Conservation (phyloP, 1,139 yeast species). For the Wickerhamiella infanticola region DNA sequence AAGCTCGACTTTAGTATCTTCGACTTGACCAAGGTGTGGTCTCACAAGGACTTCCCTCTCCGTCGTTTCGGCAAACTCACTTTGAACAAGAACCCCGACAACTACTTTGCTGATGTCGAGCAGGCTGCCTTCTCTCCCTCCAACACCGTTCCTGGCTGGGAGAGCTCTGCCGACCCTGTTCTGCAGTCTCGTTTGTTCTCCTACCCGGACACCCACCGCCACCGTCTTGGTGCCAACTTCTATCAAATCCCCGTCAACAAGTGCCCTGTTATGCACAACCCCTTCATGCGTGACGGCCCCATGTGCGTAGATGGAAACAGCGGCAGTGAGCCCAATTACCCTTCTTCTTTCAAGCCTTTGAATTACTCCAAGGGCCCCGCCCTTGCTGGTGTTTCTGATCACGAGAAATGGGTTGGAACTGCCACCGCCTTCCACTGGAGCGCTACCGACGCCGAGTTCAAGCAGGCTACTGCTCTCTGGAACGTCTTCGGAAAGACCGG, state of each 20-base stretch:
- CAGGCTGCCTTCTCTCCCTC: constrained; percentile 76
- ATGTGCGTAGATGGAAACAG: constrained; percentile 66
- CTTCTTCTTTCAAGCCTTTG: constrained; percentile 32
- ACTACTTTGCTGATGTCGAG: constrained; percentile 70
- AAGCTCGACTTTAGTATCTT: constrained; percentile 36
- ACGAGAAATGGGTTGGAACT: constrained; percentile 80
- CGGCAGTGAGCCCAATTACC: constrained; percentile 64
- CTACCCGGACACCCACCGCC: constrained; percentile 66
- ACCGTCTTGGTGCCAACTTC: constrained; percentile 56
- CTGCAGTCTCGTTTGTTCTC: constrained; percentile 74
- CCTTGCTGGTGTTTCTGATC: constrained; percentile 34
- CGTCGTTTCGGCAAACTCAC: constrained; percentile 57
- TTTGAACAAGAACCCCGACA: constrained; percentile 57
- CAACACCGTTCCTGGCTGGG: constrained; percentile 72
- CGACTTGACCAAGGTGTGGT: constrained; percentile 71
- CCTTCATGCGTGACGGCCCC: constrained; percentile 65
- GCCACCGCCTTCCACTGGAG: constrained; percentile 86
- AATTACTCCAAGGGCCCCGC: constrained; percentile 25
- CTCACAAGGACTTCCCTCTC: constrained; percentile 60
- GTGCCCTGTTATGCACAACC: constrained; percentile 29
- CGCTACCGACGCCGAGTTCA: constrained; percentile 48
- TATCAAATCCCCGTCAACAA: constrained; percentile 55
- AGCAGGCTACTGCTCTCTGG: constrained; percentile 57
- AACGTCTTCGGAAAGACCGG: constrained; percentile 43
- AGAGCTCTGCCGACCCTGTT: constrained; percentile 77